phyloP scores from a whole-genome alignment of 140 eudicot genomes.

The Flaveria floridana region DNA sequence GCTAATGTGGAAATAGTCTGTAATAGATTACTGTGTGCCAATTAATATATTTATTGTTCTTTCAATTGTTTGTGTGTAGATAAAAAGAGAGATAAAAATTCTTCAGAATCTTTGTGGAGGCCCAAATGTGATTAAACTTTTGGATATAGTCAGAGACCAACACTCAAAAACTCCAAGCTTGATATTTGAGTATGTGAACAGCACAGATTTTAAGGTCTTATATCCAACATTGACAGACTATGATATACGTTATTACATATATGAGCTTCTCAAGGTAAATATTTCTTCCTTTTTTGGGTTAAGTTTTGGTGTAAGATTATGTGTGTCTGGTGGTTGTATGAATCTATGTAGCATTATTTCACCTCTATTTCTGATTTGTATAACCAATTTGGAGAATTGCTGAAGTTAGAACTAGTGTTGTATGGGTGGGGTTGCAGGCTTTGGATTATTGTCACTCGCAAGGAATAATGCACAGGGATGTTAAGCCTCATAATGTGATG shows the following conservation, averaged over 20 bases:
- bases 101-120: conserved; percentile 90
- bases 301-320: conserved; percentile 15
- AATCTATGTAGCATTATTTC: background rate
- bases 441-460: conserved; percentile 92
- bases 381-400: background rate
- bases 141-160: conserved; percentile 83
- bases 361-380: background rate
- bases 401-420: conserved; percentile 16
- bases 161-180: conserved; percentile 89
- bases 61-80: conserved; percentile 41
- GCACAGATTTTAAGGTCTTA: conserved; percentile 81
- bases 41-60: conserved; percentile 15
- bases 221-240: conserved; percentile 89
- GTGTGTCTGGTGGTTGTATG: conserved; percentile 12
- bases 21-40: background rate
- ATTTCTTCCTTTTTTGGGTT: background rate
- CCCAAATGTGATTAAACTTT: conserved; percentile 70
- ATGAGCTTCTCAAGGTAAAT: conserved; percentile 84
- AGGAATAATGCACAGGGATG: conserved; percentile 96
- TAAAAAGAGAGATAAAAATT: conserved; percentile 86
- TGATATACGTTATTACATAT: conserved; percentile 88
- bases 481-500: conserved; percentile 94
- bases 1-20: background rate
- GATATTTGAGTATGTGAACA: conserved; percentile 82
- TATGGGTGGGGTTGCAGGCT: conserved; percentile 55